Evolutionary conservation across 2,329 filamentous ascomycete species (phyloP).

Genomic region (Alternaria rosae): DNA sequence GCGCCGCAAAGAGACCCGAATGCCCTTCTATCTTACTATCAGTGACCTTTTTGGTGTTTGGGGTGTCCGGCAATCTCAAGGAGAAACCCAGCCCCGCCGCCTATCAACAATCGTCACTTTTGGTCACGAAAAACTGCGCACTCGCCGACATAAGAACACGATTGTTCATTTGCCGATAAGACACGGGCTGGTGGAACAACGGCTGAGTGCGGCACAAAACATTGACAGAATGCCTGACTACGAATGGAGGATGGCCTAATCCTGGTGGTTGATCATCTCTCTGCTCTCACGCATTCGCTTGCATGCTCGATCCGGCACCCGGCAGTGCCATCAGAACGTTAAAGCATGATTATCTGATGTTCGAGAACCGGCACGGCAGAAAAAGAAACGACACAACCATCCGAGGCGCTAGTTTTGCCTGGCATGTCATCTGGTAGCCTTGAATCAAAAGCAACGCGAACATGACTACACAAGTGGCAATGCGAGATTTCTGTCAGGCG

Average conservation of each 20-base stretch:
- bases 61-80: not conserved
- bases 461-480: not conserved
- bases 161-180: conserved; percentile 1
- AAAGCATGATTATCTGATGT: not conserved
- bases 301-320: not conserved
- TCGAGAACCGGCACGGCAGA: not conserved
- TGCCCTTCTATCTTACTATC: not conserved
- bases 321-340: not conserved
- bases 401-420: not conserved
- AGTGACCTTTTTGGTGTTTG: not conserved
- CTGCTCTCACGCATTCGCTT: not conserved
- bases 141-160: not conserved
- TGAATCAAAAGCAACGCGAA: not conserved
- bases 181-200: not conserved
- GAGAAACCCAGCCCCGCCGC: not conserved
- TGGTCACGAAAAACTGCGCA: not conserved
- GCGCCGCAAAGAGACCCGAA: not conserved
- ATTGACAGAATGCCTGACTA: not conserved
- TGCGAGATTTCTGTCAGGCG: not conserved
- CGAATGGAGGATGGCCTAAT: not conserved
- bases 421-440: not conserved
- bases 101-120: not conserved
- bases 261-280: not conserved
- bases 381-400: not conserved
- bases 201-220: not conserved